Evolutionary conservation across 2,329 filamentous ascomycete genomes (phyloP).

Genomic region (Lachnellula cervina): DNA sequence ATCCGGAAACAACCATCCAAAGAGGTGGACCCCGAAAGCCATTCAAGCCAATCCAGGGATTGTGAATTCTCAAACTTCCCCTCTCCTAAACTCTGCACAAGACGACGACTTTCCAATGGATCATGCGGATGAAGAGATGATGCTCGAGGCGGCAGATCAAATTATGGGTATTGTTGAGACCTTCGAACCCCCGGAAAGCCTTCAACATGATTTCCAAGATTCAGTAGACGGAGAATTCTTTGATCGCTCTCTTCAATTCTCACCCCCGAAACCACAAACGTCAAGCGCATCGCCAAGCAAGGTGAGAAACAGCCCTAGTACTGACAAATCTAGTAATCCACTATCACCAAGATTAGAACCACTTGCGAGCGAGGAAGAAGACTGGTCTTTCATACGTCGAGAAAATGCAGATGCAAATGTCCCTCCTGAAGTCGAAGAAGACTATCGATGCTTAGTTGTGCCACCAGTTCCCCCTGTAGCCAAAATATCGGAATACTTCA

Average conservation of each 20-base stretch:
- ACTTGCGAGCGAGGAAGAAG: conserved; percentile 15
- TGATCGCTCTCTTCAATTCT: conserved; percentile 26
- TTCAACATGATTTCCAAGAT: conserved; percentile 12
- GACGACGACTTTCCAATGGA: conserved; percentile 27
- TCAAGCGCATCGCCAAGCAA: conserved; percentile 2
- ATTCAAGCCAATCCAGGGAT: background rate
- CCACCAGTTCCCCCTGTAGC: background rate
- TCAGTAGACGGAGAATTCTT: conserved; percentile 21
- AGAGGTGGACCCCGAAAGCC: background rate
- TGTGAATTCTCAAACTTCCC: background rate
- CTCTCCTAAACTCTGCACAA: background rate
- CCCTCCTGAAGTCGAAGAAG: background rate
- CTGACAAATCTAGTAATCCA: conserved; percentile 13
- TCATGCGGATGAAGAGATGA: conserved; percentile 23
- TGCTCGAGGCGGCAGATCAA: conserved; percentile 20
- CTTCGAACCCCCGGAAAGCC: conserved; percentile 17
- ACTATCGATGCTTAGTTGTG: background rate
- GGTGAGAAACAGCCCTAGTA: background rate
- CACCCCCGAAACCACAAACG: conserved; percentile 14
- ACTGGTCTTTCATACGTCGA: conserved; percentile 22
- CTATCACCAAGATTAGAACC: background rate
- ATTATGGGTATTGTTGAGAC: conserved; percentile 13
- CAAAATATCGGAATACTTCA: background rate
- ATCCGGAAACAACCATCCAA: background rate
- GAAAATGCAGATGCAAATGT: background rate